phyloP scores from a whole-genome alignment of 2,329 filamentous ascomycete genomes.

The Sporothrix humicola region DNA sequence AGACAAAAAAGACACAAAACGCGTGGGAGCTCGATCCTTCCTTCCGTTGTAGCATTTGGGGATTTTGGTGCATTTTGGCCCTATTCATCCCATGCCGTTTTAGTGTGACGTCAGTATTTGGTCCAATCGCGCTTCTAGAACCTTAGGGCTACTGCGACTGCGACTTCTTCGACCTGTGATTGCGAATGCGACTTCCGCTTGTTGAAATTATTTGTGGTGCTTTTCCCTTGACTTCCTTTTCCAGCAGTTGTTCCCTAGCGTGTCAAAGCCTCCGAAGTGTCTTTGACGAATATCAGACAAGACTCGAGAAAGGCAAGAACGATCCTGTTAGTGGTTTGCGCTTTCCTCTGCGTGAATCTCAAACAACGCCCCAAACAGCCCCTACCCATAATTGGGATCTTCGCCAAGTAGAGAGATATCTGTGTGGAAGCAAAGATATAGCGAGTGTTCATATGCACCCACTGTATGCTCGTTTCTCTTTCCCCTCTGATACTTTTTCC shows the following conservation, averaged over 20 bases:
- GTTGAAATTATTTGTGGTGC: no score
- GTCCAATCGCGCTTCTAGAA: slow-evolving; percentile 1
- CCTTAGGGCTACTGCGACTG: not conserved
- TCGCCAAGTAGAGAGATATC: not conserved
- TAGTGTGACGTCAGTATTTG: slow-evolving; percentile 24
- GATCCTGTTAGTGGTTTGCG: not conserved
- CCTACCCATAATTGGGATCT: slow-evolving; percentile 10
- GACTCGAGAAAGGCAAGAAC: not conserved
- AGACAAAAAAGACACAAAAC: not conserved
- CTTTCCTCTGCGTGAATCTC: not conserved
- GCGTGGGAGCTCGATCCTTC: no score
- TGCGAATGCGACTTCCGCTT: not conserved
- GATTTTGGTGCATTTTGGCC: not conserved
- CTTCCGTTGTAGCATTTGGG: not conserved
- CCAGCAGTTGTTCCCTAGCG: slow-evolving; percentile 1
- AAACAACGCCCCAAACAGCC: not conserved
- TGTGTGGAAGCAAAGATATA: not conserved
- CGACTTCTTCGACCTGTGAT: not conserved
- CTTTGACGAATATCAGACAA: not conserved
- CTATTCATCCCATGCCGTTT: not conserved
- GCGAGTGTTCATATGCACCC: not conserved
- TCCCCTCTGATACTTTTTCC: not conserved
- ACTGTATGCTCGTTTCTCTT: not conserved
- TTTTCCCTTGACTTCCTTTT: not conserved
- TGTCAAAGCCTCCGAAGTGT: not conserved